Conservation (phyloP, 1,284 basidiomycete genomes). For the Heterobasidion irregulare region DNA sequence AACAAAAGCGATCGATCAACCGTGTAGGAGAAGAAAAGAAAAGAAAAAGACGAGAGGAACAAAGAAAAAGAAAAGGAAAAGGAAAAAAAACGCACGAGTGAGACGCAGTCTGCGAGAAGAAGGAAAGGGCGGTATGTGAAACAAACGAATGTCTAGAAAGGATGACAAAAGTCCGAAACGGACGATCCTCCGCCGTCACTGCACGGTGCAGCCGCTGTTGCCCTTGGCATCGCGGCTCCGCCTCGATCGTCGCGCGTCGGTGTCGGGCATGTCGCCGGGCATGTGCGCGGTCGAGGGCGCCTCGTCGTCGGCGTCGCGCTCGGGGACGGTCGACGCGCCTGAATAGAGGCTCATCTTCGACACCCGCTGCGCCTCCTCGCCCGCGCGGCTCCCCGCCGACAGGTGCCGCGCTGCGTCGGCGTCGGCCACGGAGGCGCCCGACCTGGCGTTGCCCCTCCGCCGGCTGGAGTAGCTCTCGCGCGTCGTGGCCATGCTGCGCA, state of each 20-base stretch:
- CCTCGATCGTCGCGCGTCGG: neutral
- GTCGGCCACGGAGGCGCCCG: neutral
- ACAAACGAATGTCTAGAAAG: too few relatives aligned
- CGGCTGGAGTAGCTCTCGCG: slow-evolving; percentile 22
- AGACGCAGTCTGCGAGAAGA: neutral
- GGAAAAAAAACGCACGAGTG: neutral
- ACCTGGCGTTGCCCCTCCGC: neutral
- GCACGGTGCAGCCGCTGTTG: slow-evolving; percentile 6
- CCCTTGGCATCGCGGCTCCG: slow-evolving; percentile 7
- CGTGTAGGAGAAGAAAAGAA: neutral
- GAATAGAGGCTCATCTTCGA: slow-evolving; percentile 6
- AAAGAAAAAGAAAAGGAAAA: neutral
- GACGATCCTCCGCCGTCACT: slow-evolving; percentile 4
- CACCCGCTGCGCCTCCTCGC: neutral
- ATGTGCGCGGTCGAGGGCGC: neutral
- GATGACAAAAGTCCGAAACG: neutral
- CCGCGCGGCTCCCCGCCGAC: slow-evolving; percentile 1
- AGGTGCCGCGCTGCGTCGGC: neutral
- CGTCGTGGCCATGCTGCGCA: slow-evolving; percentile 26
- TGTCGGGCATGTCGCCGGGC: neutral
- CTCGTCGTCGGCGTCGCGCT: neutral
- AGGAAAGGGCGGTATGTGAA: too few relatives aligned
- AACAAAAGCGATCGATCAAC: neutral
- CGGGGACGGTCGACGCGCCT: slow-evolving; percentile 5
- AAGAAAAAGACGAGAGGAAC: neutral